Conservation (phyloP, 2,329 filamentous ascomycete genomes). For the Neofusicoccum cordaticola region DNA sequence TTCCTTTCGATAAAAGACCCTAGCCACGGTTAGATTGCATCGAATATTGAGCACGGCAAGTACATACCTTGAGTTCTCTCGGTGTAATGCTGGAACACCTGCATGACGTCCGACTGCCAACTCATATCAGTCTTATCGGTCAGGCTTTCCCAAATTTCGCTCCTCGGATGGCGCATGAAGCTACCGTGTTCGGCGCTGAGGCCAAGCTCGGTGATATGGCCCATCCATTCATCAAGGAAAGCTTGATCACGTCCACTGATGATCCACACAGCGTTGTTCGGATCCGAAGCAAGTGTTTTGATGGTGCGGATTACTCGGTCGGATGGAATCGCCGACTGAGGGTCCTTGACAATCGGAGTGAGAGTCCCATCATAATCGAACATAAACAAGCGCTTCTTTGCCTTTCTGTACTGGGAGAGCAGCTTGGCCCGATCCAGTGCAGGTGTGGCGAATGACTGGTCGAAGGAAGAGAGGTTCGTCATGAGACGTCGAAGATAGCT, state of each 20-base stretch:
- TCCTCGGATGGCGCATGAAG: slow-evolving; percentile 80
- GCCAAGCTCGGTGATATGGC: slow-evolving; percentile 85
- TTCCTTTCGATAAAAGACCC: slow-evolving; percentile 93
- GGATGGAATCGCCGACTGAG: slow-evolving; percentile 82
- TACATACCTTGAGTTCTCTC: slow-evolving; percentile 74
- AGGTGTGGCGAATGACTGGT: slow-evolving; percentile 73
- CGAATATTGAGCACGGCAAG: not conserved
- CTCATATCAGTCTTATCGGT: slow-evolving; percentile 85
- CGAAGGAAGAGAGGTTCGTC: slow-evolving; percentile 74
- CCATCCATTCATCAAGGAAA: slow-evolving; percentile 86
- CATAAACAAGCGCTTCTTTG: slow-evolving; percentile 86
- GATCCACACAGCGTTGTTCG: slow-evolving; percentile 91
- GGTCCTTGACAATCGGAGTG: slow-evolving; percentile 89
- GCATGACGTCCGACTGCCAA: slow-evolving; percentile 84
- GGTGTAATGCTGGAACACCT: slow-evolving; percentile 83
- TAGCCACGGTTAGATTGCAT: slow-evolving; percentile 30
- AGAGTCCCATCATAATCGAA: slow-evolving; percentile 98
- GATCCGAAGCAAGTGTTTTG: slow-evolving; percentile 74
- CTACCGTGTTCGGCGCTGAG: slow-evolving; percentile 96
- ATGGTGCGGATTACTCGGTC: slow-evolving; percentile 77
- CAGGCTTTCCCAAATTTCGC: slow-evolving; percentile 80
- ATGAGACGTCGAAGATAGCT: slow-evolving; percentile 76
- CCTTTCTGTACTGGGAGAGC: slow-evolving; percentile 69
- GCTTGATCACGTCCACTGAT: slow-evolving; percentile 92
- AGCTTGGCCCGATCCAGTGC: slow-evolving; percentile 73